Conservation (phyloP, 495 filamentous ascomycete species). For the Penicillium lagena region DNA sequence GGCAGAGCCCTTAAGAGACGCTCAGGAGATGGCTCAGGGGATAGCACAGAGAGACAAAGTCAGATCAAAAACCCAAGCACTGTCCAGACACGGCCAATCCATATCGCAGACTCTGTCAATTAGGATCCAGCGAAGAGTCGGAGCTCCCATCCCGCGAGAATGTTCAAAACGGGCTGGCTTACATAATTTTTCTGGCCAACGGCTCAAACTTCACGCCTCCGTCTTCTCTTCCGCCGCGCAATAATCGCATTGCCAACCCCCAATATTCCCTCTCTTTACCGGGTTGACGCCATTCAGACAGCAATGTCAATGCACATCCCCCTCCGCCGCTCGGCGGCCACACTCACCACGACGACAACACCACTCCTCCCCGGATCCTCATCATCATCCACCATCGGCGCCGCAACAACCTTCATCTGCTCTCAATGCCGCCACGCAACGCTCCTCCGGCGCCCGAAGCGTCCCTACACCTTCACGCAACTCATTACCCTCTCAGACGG, state of each 20-base stretch:
- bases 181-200: conserved; percentile 22
- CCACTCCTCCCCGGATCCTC: conserved; percentile 18
- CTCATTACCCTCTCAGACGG: conserved; percentile 93
- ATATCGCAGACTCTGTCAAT: conserved; percentile 9
- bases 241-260: neutral
- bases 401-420: conserved; percentile 33
- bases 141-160: too few relatives aligned
- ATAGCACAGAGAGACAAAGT: neutral
- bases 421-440: conserved; percentile 69
- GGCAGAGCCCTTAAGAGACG: conserved; percentile 1
- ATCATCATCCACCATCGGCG: conserved; percentile 17
- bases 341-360: conserved; percentile 23
- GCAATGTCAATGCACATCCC: conserved; percentile 34
- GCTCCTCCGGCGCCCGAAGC: conserved; percentile 79
- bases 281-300: neutral
- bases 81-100: neutral
- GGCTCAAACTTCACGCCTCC: neutral
- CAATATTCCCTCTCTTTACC: neutral
- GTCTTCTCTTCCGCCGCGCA: neutral
- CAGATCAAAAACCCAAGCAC: too few relatives aligned
- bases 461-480: conserved; percentile 95
- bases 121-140: too few relatives aligned
- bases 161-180: conserved; percentile 4
- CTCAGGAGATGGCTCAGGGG: conserved; percentile 7
- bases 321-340: conserved; percentile 38